Percentiles rank a stretch among this genome's conserved stretches.
These are phyloP conservation scores for Phellinidium pouzarii DNA, from an alignment of 1,284 basidiomycete species.

Conservation along the genomic window DNA sequence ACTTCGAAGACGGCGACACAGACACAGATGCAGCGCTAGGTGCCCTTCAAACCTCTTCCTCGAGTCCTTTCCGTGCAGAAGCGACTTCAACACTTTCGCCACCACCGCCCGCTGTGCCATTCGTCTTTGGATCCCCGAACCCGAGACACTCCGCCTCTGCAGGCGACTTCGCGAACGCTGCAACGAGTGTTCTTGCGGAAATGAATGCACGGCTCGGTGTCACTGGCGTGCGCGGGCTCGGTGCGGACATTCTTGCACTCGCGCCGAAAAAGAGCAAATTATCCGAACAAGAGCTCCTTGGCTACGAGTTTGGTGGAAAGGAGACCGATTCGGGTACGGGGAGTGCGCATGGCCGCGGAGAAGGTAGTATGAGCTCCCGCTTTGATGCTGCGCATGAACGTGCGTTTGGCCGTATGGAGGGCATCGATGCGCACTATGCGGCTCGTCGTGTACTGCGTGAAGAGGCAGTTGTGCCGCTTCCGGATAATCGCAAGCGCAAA, in stretches of 20 bases:
- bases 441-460: slow-evolving; percentile 34
- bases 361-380: slow-evolving; percentile 31
- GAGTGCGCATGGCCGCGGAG: not conserved
- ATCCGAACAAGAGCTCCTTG: slow-evolving; percentile 25
- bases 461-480: slow-evolving; percentile 14
- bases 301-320: slow-evolving; percentile 19
- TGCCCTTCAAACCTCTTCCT: too few species aligned
- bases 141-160: slow-evolving; percentile 54
- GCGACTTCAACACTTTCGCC: not conserved
- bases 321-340: slow-evolving; percentile 7
- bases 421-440: slow-evolving; percentile 57
- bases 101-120: slow-evolving; percentile 34
- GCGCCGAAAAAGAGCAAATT: slow-evolving; percentile 23
- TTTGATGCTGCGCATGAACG: slow-evolving; percentile 59
- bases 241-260: slow-evolving; percentile 31
- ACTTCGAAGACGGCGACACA: slow-evolving; percentile 31
- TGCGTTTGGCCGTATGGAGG: slow-evolving; percentile 69
- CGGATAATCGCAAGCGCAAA: slow-evolving; percentile 24
- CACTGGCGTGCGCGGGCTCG: slow-evolving; percentile 36
- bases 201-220: slow-evolving; percentile 63
- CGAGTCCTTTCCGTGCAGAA: not conserved
- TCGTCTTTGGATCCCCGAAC: slow-evolving; percentile 68
- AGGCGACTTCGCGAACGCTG: slow-evolving; percentile 51
- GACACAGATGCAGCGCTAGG: slow-evolving; percentile 16
- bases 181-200: slow-evolving; percentile 57